Conservation (phyloP, 139 green algal species). For the Tetraselmis chui region DNA sequence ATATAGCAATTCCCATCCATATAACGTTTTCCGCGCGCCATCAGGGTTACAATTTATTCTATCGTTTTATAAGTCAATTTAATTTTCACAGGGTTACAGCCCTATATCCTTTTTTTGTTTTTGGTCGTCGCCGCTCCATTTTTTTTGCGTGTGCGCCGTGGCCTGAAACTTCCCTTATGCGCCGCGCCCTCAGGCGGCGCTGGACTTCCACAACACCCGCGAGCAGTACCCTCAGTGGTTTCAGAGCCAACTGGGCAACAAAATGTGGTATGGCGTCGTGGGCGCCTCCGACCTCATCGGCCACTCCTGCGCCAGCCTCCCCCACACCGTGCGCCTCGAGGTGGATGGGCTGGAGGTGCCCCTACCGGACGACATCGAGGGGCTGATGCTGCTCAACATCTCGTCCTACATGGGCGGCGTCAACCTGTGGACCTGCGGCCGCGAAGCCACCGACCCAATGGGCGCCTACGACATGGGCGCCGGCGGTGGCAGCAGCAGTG, state of each 20-base stretch:
- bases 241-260: constrained; percentile 45
- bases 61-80: no score
- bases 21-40: no score
- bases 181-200: constrained; percentile 19
- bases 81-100: no score
- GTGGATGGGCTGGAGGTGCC: constrained; percentile 53
- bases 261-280: constrained; percentile 66
- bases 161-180: no score
- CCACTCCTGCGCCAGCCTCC: constrained; percentile 42
- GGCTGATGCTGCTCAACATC: constrained; percentile 70
- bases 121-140: no score
- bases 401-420: constrained; percentile 61
- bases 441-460: not conserved
- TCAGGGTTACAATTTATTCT: no score
- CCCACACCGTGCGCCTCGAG: constrained; percentile 43
- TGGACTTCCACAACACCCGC: constrained; percentile 69
- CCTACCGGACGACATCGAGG: constrained; percentile 53
- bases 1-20: no score
- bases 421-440: constrained; percentile 37
- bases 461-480: not conserved
- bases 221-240: constrained; percentile 58
- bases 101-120: no score
- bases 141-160: no score
- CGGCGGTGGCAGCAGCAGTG: not conserved
- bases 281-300: constrained; percentile 64